These are phyloP conservation scores for Mucuna pruriens DNA, from an alignment of 306 rosid species.

Conservation along the genomic window DNA sequence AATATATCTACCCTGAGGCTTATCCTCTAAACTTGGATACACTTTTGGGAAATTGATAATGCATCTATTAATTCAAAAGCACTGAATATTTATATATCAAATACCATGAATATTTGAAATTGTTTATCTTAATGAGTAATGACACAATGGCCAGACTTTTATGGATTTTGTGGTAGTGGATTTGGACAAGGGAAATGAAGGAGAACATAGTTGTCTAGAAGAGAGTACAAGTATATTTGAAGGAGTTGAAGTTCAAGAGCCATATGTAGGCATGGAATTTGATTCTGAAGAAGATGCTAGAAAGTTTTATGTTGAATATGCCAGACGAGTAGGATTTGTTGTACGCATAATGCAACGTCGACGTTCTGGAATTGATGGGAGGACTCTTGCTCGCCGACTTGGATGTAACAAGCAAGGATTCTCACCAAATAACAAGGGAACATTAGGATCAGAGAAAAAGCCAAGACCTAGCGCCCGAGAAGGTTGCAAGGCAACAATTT, in stretches of 20 bases:
- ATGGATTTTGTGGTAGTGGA: slow-evolving; percentile 60
- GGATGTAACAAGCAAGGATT: slow-evolving; percentile 96
- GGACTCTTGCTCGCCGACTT: slow-evolving; percentile 92
- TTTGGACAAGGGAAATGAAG: slow-evolving; percentile 58
- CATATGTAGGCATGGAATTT: slow-evolving; percentile 90
- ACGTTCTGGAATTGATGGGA: slow-evolving; percentile 83
- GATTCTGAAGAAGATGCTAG: slow-evolving; percentile 85
- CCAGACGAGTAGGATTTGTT: slow-evolving; percentile 73
- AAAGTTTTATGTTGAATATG: slow-evolving; percentile 73
- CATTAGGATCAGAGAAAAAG: slow-evolving; percentile 65
- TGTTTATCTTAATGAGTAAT: slow-evolving; percentile 18
- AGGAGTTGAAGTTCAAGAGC: slow-evolving; percentile 64
- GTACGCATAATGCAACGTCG: slow-evolving; percentile 94
- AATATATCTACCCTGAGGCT: background rate
- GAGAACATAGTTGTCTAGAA: slow-evolving; percentile 49
- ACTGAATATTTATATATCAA: slow-evolving; percentile 1
- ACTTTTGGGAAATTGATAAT: slow-evolving; percentile 18
- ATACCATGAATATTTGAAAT: slow-evolving; percentile 16
- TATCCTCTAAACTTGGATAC: slow-evolving; percentile 5
- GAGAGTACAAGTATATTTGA: slow-evolving; percentile 49
- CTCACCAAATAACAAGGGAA: slow-evolving; percentile 71
- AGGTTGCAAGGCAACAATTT: slow-evolving; percentile 93
- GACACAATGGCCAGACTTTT: slow-evolving; percentile 29
- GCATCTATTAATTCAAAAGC: slow-evolving; percentile 23
- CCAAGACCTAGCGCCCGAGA: slow-evolving; percentile 88